Percentiles rank a stretch among this genome's conserved stretches.
Conservation (phyloP, 148 eudicot genomes). For the Cornus controversa region DNA sequence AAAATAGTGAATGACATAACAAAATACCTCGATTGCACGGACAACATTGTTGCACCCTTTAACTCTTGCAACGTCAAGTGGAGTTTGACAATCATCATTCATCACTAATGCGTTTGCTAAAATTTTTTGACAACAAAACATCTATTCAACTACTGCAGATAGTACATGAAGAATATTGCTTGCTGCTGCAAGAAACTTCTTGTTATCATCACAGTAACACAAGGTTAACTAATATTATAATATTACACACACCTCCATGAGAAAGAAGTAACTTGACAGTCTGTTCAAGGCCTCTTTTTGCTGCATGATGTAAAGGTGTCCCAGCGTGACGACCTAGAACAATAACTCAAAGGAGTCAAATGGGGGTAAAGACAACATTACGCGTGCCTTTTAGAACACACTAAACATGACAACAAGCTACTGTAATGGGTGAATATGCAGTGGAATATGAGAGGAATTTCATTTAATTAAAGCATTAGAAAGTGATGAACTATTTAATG, state of each 20-base stretch:
- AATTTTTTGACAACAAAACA: background rate
- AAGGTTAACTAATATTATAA: background rate
- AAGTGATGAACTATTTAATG: background rate
- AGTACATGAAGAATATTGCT: background rate
- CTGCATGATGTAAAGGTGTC: constrained; percentile 95
- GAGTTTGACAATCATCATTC: constrained; percentile 94
- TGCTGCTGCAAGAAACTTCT: background rate
- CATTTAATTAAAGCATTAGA: background rate
- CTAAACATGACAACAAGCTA: background rate
- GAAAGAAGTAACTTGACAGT: constrained; percentile 76
- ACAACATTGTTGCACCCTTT: constrained; percentile 74
- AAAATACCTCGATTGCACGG: constrained; percentile 79
- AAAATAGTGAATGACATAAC: background rate
- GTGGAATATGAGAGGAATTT: background rate
- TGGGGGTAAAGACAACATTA: background rate
- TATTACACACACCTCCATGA: constrained; percentile 59
- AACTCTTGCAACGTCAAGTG: constrained; percentile 82
- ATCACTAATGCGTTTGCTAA: constrained; percentile 89
- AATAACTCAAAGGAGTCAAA: constrained; percentile 1
- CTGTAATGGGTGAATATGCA: background rate
- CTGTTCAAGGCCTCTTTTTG: constrained; percentile 81
- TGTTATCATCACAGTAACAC: background rate
- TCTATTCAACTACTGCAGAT: background rate
- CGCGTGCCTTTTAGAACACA: background rate
- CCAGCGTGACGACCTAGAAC: constrained; percentile 78